Base-by-base conservation (phyloP, 2,329 filamentous ascomycete genomes). In the Ophiocordyceps sinensis region DNA sequence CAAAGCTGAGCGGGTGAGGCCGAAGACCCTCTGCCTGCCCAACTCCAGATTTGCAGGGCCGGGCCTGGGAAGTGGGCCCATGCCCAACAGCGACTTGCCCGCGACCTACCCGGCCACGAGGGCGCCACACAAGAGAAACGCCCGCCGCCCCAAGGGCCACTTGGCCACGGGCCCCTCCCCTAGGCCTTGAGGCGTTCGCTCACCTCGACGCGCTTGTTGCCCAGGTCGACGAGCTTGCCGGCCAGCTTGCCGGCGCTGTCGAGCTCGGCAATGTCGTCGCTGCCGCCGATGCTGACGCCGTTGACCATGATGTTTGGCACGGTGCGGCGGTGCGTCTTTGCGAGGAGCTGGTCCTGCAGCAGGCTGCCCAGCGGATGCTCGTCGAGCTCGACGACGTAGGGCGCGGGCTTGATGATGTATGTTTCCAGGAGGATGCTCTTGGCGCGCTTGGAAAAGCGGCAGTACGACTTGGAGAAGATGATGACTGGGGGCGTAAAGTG, bases 391-490 rank as follows among this genome's bases (percentile, higher is more conserved):
- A 96, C 87, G 8, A 98, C 82, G 54, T 79, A 83, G 0, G 91
- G 91, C 11, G 75, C 64, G 0, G 91, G 91, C 1, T 77, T 73
- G 56, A 98, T 93, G 41, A 68, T 69, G 67, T 96, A 96, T 51
- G 82, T 80, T 19, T 88, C 77, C 35, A 94, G 75, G 34, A 98
- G 74, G 42, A 96, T 74, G 36, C 71, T 69, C 64, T 98, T 98
- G 37, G 91, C 91, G 51, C 77, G 79, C 56, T 79, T 82, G 40
- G 87, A 95, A 64, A 75, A 81, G 1, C 83, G 86, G 61, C 91
- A 98, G 64, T 89, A 94, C 1, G 83, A 77, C 63, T 98, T 96
- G 48, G 87, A 94, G 66, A 96, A 96, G 52, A 98, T 85, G 58
- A 95, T 84, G 45, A 96, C 86, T 91, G 49, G 36, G 14, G 15